Conservation (phyloP, 192 early-diverging fungal genomes). For the Ramicandelaber brevisporus region DNA sequence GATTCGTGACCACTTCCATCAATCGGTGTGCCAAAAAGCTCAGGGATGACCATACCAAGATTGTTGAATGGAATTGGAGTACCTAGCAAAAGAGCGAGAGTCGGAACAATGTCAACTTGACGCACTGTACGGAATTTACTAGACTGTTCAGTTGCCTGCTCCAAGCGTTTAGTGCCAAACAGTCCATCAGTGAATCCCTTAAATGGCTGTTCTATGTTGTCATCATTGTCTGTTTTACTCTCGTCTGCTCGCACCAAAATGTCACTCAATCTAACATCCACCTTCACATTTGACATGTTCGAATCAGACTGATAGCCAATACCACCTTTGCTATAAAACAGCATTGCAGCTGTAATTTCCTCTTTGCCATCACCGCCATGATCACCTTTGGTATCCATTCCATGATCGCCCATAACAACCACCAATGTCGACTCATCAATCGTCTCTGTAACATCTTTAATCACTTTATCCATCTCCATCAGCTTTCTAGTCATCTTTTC, state of each 20-base stretch:
- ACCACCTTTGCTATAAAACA: slow-evolving; percentile 45
- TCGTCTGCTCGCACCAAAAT: slow-evolving; percentile 10
- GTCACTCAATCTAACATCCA: slow-evolving; percentile 20
- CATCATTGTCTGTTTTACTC: slow-evolving; percentile 3
- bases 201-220: neutral
- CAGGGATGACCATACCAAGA: slow-evolving; percentile 66
- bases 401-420: slow-evolving; percentile 88
- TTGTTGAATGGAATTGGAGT: slow-evolving; percentile 85
- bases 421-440: slow-evolving; percentile 59
- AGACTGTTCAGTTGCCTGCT: slow-evolving; percentile 2
- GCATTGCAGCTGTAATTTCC: slow-evolving; percentile 67
- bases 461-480: slow-evolving; percentile 53
- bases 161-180: slow-evolving; percentile 4
- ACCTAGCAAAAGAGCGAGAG: slow-evolving; percentile 48
- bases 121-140: slow-evolving; percentile 30
- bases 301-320: slow-evolving; percentile 3
- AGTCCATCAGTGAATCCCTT: slow-evolving; percentile 1
- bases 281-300: slow-evolving; percentile 1
- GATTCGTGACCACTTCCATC: neutral
- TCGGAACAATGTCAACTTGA: slow-evolving; percentile 85
- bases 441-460: slow-evolving; percentile 30
- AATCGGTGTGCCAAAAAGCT: slow-evolving; percentile 50
- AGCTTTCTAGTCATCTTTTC: slow-evolving; percentile 69
- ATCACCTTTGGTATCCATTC: slow-evolving; percentile 86
- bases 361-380: slow-evolving; percentile 87